Evolutionary conservation across 805 yeast genomes (phyloP), one percentile per base, ranked within the genome.

Genomic region (Dipodascus albidus): DNA sequence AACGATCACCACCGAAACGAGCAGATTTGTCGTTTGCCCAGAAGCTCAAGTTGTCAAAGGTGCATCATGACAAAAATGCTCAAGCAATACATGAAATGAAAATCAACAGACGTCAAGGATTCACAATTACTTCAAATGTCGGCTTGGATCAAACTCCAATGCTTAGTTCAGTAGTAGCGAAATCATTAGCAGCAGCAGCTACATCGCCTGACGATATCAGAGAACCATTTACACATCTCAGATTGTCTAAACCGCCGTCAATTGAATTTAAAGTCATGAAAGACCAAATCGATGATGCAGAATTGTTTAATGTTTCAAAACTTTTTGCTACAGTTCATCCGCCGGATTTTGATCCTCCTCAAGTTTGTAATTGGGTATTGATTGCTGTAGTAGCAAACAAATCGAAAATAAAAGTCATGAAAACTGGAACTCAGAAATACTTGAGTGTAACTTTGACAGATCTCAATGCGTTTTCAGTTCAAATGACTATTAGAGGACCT

Each of bases 301-400:
- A 82, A 58, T 64, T 83, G 0, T 66, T 86, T 49, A 70, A 85
- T 44, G 64, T 87, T 1, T 76, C 77, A 8, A 80, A 81, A 58
- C 64, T 85, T 1, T 74, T 79, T 59, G 83, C 87, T 1, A 80
- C 82, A 57, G 80, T 89, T 1, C 58, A 65, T 24, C 83, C 93
- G 1, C 93, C 96, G 0, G 71, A 78, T 20, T 89, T 77, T 62
- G 64, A 68, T 3, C 31, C 31, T 21, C 85, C 85, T 49, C 96
- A 96, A 0, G 68, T 69, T 1, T 82, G 83, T 60, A 89, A 90
- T 63, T 89, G 88, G 85, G 82, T 83, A n/a, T 76, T 82, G 1
- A 61, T 83, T n/a, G 97, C 95, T 0, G 73, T 86, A 1, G 71
- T 90, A 0, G 70, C 80, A 2, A 62, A 64, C 20, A 88, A 88